These are phyloP conservation scores for Pythium aristosporum DNA, from an alignment of 352 stramenopile species.

Conservation along the genomic window DNA sequence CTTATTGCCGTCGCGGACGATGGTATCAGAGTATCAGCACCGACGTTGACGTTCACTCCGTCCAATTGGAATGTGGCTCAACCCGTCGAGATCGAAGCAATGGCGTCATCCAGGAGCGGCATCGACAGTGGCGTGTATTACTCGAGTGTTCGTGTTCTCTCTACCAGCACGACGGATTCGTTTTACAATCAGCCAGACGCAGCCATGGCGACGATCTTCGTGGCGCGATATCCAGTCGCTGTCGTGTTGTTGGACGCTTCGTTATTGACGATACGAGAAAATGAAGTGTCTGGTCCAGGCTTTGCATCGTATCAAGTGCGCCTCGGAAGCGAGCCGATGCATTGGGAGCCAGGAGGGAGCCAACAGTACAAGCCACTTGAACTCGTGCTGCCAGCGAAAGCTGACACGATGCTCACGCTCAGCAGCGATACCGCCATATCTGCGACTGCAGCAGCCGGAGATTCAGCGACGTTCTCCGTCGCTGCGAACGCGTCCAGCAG, in stretches of 20 bases:
- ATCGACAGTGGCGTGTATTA: constrained; percentile 25
- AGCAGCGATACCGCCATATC: constrained; percentile 14
- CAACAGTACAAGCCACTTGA: constrained; percentile 38
- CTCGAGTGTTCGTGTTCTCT: constrained; percentile 25
- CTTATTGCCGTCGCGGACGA: constrained; percentile 28
- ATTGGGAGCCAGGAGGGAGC: constrained; percentile 48
- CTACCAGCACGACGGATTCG: constrained; percentile 33
- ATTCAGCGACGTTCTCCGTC: constrained; percentile 26
- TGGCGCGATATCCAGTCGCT: constrained; percentile 43
- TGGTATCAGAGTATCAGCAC: constrained; percentile 33
- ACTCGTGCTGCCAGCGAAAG: constrained; percentile 31
- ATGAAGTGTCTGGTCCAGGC: constrained; percentile 20
- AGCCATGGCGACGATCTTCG: constrained; percentile 31
- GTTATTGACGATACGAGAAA: constrained; percentile 33
- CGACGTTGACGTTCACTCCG: constrained; percentile 31
- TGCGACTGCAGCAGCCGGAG: constrained; percentile 13
- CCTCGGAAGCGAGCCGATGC: constrained; percentile 54
- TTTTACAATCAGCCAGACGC: constrained; percentile 38
- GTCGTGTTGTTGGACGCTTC: constrained; percentile 43
- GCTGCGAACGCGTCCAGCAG: constrained; percentile 57
- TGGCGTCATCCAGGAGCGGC: not conserved
- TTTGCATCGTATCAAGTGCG: constrained; percentile 35
- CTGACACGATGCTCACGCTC: constrained; percentile 51
- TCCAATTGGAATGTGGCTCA: constrained; percentile 32
- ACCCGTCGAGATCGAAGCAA: constrained; percentile 27